Conservation (phyloP, 1,284 basidiomycete species). For the Ganoderma boninense region DNA sequence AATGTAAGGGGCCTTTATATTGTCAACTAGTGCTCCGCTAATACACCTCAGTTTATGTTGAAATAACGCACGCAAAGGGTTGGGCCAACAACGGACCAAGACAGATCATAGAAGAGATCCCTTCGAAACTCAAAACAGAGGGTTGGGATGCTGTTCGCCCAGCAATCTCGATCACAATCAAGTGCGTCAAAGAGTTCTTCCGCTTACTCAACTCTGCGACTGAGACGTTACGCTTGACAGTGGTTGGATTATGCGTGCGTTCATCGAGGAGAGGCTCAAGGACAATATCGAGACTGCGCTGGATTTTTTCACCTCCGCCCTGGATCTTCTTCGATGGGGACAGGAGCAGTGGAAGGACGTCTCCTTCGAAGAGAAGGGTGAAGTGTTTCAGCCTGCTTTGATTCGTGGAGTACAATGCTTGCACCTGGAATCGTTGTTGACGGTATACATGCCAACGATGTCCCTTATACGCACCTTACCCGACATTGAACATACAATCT, state of each 20-base stretch:
- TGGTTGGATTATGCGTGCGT: constrained; percentile 33
- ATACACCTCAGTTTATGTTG: constrained; percentile 38
- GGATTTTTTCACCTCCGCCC: constrained; percentile 36
- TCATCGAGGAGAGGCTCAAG: constrained; percentile 36
- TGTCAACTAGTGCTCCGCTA: not conserved
- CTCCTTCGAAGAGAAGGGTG: constrained; percentile 38
- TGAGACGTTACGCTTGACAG: constrained; percentile 1
- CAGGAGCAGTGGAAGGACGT: constrained; percentile 45
- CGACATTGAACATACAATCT: not conserved
- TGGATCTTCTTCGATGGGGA: constrained; percentile 53
- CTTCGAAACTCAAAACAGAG: constrained; percentile 41
- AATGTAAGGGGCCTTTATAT: constrained; percentile 36
- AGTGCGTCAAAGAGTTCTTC: constrained; percentile 38
- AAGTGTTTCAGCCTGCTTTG: constrained; percentile 44
- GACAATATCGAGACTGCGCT: constrained; percentile 20
- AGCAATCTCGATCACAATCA: constrained; percentile 48
- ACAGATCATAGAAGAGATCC: constrained; percentile 43
- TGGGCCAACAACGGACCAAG: constrained; percentile 44
- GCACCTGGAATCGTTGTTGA: not conserved
- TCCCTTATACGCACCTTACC: not conserved
- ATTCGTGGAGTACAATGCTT: not conserved
- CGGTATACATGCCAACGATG: not conserved
- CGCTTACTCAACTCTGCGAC: not conserved
- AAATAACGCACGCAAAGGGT: constrained; percentile 38
- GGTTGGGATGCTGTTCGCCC: constrained; percentile 49